Evolutionary conservation across 441 rosid genomes (phyloP).

Genomic region (Eutrema salsugineum): DNA sequence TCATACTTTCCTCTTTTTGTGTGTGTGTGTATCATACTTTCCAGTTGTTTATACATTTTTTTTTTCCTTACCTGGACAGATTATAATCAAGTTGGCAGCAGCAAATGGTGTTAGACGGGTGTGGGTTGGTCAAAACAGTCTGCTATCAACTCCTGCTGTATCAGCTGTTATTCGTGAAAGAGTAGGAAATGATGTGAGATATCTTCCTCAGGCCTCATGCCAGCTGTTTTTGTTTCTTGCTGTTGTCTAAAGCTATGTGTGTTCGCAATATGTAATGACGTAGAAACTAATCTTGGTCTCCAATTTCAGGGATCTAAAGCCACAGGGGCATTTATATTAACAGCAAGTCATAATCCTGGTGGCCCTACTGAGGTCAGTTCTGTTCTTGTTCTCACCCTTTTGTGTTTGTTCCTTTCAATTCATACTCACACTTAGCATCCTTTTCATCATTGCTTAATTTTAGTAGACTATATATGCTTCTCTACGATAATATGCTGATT

Average conservation of each 20-base stretch:
- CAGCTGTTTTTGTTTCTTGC: not conserved
- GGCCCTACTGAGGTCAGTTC: conserved; percentile 77
- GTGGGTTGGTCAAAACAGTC: conserved; percentile 87
- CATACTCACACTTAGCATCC: not conserved
- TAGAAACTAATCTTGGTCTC: conserved; percentile 16
- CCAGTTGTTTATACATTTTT: not conserved
- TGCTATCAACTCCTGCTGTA: conserved; percentile 96
- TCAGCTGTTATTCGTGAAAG: conserved; percentile 91
- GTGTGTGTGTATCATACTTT: not conserved
- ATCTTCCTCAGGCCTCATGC: not conserved
- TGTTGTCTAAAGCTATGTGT: not conserved
- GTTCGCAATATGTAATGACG: not conserved
- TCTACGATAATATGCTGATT: not conserved
- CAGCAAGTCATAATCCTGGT: conserved; percentile 95
- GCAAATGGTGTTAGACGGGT: conserved; percentile 85
- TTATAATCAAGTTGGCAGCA: conserved; percentile 81
- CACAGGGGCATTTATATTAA: conserved; percentile 80
- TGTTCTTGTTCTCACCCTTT: not conserved
- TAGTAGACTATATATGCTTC: not conserved
- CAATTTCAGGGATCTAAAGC: conserved; percentile 77
- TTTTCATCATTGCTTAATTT: not conserved
- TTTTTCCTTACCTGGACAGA: conserved; percentile 36
- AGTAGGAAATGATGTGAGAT: conserved; percentile 75
- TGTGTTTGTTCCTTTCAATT: not conserved
- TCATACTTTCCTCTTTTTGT: not conserved